Percentiles rank a stretch among this genome's conserved stretches.
Evolutionary conservation across 306 rosid species (phyloP).

Genomic region (Alnus rubra): DNA sequence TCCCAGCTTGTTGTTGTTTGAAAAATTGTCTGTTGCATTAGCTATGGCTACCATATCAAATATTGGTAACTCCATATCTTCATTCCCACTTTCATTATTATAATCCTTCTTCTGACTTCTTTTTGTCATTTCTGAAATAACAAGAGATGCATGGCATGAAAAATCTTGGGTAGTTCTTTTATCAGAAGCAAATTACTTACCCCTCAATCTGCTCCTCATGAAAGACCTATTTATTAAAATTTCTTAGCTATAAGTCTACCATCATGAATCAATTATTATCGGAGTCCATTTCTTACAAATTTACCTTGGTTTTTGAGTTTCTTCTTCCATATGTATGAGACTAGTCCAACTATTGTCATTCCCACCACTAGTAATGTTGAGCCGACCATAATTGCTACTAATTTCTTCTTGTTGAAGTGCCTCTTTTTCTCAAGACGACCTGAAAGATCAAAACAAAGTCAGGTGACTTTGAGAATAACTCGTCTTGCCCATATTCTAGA

Average conservation of each 20-base stretch:
- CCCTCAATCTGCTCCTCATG: not conserved
- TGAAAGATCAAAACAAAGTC: not conserved
- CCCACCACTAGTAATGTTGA: not conserved
- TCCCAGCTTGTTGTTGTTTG: slow-evolving; percentile 48
- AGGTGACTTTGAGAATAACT: not conserved
- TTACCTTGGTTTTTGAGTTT: not conserved
- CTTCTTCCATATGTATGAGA: not conserved
- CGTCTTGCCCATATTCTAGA: too few species aligned
- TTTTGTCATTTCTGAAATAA: not conserved
- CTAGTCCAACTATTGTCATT: not conserved
- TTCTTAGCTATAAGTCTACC: not conserved
- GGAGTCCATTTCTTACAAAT: not conserved
- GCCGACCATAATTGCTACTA: not conserved
- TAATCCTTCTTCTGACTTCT: not conserved
- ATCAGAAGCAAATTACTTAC: not conserved
- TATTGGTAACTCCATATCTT: slow-evolving; percentile 46
- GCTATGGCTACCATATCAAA: slow-evolving; percentile 38
- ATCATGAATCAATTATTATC: not conserved
- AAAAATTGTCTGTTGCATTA: slow-evolving; percentile 48
- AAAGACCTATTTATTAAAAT: too few species aligned
- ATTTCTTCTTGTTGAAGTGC: not conserved
- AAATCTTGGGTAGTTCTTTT: not conserved
- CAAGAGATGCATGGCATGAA: not conserved
- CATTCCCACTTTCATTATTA: slow-evolving; percentile 14
- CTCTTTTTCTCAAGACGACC: not conserved